Percentiles rank a stretch among this genome's conserved stretches.
Evolutionary conservation across 1,284 basidiomycete genomes (phyloP).

Genomic region (Tylopilus sp.): DNA sequence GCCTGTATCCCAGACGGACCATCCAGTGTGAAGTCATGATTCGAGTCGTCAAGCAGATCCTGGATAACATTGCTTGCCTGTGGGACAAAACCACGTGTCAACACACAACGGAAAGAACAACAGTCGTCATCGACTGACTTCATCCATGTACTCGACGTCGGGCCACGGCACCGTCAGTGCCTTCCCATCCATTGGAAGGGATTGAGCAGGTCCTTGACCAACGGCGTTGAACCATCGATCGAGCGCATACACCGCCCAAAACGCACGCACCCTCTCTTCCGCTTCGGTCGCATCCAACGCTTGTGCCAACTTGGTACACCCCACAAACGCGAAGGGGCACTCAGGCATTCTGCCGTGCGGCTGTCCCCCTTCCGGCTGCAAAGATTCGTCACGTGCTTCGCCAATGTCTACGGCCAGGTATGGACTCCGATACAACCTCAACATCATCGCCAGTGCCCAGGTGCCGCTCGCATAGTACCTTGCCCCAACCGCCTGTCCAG

Average conservation of each 20-base stretch:
- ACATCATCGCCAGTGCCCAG: slow-evolving; percentile 35
- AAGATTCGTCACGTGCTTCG: not conserved
- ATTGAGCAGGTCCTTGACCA: slow-evolving; percentile 30
- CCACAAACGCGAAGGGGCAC: slow-evolving; percentile 4
- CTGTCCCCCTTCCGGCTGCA: not conserved
- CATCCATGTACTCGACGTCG: slow-evolving; percentile 12
- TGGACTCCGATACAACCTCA: slow-evolving; percentile 34
- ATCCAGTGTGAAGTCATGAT: slow-evolving; percentile 13
- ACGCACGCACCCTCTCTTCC: slow-evolving; percentile 45
- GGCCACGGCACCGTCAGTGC: slow-evolving; percentile 46
- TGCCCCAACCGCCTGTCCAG: slow-evolving; percentile 41
- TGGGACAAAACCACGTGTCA: not conserved
- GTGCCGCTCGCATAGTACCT: slow-evolving; percentile 42
- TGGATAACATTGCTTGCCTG: slow-evolving; percentile 24
- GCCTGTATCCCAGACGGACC: slow-evolving; percentile 27
- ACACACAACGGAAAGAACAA: not conserved
- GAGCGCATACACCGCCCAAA: slow-evolving; percentile 43
- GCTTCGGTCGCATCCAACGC: slow-evolving; percentile 41
- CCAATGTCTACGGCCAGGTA: not conserved
- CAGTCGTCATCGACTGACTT: not conserved
- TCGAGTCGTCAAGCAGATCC: slow-evolving; percentile 27
- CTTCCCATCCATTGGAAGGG: slow-evolving; percentile 16
- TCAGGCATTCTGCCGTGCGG: not conserved
- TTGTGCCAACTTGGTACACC: slow-evolving; percentile 28
- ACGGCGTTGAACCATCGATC: slow-evolving; percentile 40